Base-by-base conservation (phyloP, 345 rosid genomes). In the Salix koriyanagi region DNA sequence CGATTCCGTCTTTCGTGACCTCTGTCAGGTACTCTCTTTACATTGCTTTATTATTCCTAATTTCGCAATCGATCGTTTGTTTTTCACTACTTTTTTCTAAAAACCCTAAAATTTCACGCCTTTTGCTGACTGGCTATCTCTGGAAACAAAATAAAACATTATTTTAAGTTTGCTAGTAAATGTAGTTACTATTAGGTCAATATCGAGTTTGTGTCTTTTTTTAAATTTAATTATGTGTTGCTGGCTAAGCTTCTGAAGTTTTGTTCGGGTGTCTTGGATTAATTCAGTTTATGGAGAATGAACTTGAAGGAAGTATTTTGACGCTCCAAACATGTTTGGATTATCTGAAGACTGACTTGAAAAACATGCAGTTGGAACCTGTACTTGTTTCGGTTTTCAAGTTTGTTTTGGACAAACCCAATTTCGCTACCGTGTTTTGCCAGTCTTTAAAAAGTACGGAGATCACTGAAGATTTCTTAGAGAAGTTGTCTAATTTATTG, bases 301-400 rank as follows among this genome's bases (percentile, higher is more conserved):
- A 96, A 71, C 70, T 82, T 50, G 93, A 87, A 83, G 91, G 83
- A 73, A 76, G 89, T 83, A 72, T 90, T 80, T 69, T 87, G 75
- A 82, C 89, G 79, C 87, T 95, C 67, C 87, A 87, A 74, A 84
- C 88, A 56, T 91, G 92, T 85, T 77, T 93, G 72, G 96, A 84
- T 60, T 79, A 77, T 80, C 79, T 95, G 77, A 82, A 77, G 82
- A 77, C 83, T 28, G 93, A 85, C 58, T 46, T 73, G 37, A 82
- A 50, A 75, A 84, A 85, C 78, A 76, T 32, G 56, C 90, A 85
- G 78, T 83, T 83, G 70, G 90, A 88, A 76, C 84, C 80, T 69
- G 83, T 87, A 52, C 66, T 93, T 21, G 83, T 85, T 62, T 80
- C 88, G 11, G 73, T 82, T 41, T 89, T 93, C 81, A 93, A 89